phyloP scores from a whole-genome alignment of 306 rosid species.

The Cicer arietinum region DNA sequence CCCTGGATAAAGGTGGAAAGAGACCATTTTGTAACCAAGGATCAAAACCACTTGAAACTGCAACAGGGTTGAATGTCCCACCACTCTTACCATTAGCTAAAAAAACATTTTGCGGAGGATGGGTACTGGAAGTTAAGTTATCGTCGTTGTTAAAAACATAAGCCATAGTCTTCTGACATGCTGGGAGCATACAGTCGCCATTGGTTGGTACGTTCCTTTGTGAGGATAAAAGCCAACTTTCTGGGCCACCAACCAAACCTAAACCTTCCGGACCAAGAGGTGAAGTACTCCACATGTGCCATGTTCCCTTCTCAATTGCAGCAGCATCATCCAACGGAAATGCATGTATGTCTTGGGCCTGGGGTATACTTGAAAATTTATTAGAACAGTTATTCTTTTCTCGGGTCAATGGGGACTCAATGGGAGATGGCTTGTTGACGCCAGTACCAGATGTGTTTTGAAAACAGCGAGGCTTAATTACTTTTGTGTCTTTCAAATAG shows the following conservation, averaged over 20 bases:
- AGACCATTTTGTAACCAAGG: constrained; percentile 77
- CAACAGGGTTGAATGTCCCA: constrained; percentile 64
- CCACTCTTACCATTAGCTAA: constrained; percentile 77
- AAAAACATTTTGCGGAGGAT: constrained; percentile 65
- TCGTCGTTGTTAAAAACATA: constrained; percentile 76
- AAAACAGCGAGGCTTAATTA: constrained; percentile 58
- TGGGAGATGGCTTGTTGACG: constrained; percentile 83
- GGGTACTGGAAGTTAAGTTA: constrained; percentile 61
- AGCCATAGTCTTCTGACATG: constrained; percentile 72
- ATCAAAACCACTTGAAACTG: constrained; percentile 65
- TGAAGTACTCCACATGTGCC: constrained; percentile 97
- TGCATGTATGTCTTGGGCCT: constrained; percentile 57
- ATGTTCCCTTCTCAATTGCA: constrained; percentile 76
- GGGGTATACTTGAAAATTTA: constrained; percentile 57
- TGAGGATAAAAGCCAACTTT: constrained; percentile 75
- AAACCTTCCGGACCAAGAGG: constrained; percentile 95
- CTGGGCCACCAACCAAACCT: constrained; percentile 81
- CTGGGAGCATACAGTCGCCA: constrained; percentile 67
- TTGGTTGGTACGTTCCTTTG: constrained; percentile 65
- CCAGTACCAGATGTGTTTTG: constrained; percentile 63
- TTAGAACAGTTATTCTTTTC: constrained; percentile 72
- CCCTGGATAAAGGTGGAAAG: constrained; percentile 72
- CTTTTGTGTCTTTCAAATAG: constrained; percentile 60
- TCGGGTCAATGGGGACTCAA: constrained; percentile 89
- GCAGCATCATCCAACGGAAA: constrained; percentile 58